Conservation (phyloP, 2,329 filamentous ascomycete species). For the Penicillium sp. region DNA sequence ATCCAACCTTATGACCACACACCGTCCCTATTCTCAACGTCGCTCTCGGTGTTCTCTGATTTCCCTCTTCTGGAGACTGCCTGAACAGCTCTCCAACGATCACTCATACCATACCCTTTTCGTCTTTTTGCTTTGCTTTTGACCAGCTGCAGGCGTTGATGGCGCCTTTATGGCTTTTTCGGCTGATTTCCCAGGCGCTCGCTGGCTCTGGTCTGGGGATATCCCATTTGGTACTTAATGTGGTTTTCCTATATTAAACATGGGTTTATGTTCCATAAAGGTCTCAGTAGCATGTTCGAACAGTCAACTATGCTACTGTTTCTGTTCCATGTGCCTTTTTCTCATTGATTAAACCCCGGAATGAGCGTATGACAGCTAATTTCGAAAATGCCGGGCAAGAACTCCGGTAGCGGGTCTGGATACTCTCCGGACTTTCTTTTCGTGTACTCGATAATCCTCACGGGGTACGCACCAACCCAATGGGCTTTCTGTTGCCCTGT, state of each 20-base stretch:
- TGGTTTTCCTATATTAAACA: conserved; percentile 13
- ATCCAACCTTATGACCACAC: conserved; percentile 5
- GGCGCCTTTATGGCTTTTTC: conserved; percentile 17
- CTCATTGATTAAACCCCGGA: not conserved
- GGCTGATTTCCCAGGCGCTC: conserved; percentile 22
- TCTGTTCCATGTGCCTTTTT: conserved; percentile 3
- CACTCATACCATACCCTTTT: conserved; percentile 14
- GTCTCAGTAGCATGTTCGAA: conserved; percentile 1
- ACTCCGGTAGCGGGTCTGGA: not conserved
- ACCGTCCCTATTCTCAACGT: conserved; percentile 5
- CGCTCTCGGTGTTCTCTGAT: conserved; percentile 5
- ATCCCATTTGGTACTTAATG: conserved; percentile 17
- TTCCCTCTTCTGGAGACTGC: not conserved
- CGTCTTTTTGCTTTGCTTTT: conserved; percentile 16
- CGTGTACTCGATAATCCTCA: conserved; percentile 5
- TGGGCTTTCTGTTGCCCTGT: conserved; percentile 3
- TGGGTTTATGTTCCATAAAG: conserved; percentile 6
- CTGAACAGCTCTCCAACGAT: conserved; percentile 13
- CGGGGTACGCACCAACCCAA: conserved; percentile 1
- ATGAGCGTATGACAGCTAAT: not conserved
- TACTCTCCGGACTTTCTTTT: not conserved
- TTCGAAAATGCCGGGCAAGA: not conserved
- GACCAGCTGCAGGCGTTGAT: conserved; percentile 25
- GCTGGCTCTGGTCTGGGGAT: conserved; percentile 20
- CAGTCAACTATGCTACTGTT: conserved; percentile 6